Evolutionary conservation across 495 filamentous ascomycete species (phyloP), one percentile per base, ranked within the genome.

Genomic region (Xylaria curta): DNA sequence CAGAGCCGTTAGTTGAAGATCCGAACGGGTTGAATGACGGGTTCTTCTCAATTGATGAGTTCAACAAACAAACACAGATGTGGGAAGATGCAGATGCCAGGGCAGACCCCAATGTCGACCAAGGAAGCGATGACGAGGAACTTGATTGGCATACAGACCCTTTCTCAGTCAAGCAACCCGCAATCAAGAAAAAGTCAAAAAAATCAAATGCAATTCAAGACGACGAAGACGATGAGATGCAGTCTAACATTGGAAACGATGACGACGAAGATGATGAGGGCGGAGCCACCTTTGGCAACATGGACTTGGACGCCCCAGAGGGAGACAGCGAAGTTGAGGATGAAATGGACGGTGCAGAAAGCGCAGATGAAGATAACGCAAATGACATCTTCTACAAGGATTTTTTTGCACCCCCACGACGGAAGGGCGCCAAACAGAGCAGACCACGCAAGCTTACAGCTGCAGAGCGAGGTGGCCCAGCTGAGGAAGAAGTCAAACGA

Each of bases 11-110:
- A 33, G 80, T 86, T 19, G 82, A 87, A 66, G 86, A 88, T 63
- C 83, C 86, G 44, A 78, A 85, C 72, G 87, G 88, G 33, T 81
- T 94, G 79, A 99, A 99, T 78, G 96, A 99, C 76, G 96, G 94
- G 4, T 99, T 99, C 82, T 99, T 99, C 82, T 97, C 94, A 1
- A 97, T 99, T 72, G 94, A 98, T 71, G 91, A 97, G 64, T 99
- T 99, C 87, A 99, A 99, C 86, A 93, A 91, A 75, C 92, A 97
- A 76, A 91, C 93, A 5, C 92, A 97, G 75, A 88, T 90, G 70
- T 87, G 97, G 42, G 97, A 98, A 79, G 89, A 91, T 74, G 91
- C 92, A 79, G 96, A 98, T 82, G 85, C 85, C 13, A 81, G 83
- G 38, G 87, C 79, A 5, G 92, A 92, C 72, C 87, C 89, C 8